Percentiles rank a stretch among this genome's conserved stretches.
phyloP scores from a whole-genome alignment of 2,329 filamentous ascomycete species.

The Epichloe sylvatica region DNA sequence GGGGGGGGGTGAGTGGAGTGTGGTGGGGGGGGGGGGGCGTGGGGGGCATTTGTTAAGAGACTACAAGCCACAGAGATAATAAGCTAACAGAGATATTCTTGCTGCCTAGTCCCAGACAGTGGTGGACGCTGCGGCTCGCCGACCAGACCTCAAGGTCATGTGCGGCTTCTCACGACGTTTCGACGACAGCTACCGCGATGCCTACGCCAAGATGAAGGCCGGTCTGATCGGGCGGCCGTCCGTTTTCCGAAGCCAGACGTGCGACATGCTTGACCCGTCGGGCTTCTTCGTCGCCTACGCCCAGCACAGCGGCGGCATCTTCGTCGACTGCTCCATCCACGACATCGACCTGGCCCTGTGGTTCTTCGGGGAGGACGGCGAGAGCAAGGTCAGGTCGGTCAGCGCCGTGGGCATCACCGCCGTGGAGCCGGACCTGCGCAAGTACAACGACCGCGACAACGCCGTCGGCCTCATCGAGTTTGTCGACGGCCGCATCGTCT shows the following conservation, averaged over 20 bases:
- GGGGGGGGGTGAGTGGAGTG: too few species aligned
- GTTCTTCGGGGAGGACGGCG: slow-evolving; percentile 16
- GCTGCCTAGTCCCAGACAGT: slow-evolving; percentile 38
- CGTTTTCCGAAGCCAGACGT: slow-evolving; percentile 51
- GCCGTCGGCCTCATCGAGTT: slow-evolving; percentile 48
- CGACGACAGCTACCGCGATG: slow-evolving; percentile 50
- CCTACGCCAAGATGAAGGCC: slow-evolving; percentile 33
- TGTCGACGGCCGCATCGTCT: slow-evolving; percentile 46
- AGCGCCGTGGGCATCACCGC: slow-evolving; percentile 17
- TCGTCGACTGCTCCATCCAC: slow-evolving; percentile 56
- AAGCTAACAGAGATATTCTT: not conserved
- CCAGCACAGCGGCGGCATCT: slow-evolving; percentile 51
- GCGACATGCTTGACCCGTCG: slow-evolving; percentile 49
- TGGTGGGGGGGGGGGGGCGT: too few species aligned
- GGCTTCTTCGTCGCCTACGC: slow-evolving; percentile 57
- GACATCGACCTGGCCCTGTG: slow-evolving; percentile 35
- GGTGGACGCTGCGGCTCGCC: slow-evolving; percentile 36
- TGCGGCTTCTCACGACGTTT: slow-evolving; percentile 30
- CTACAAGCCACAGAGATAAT: not conserved
- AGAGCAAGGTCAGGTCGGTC: slow-evolving; percentile 13
- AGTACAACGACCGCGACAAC: slow-evolving; percentile 18
- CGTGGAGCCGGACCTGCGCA: slow-evolving; percentile 14
- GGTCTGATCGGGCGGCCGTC: slow-evolving; percentile 46
- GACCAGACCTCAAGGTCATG: slow-evolving; percentile 47
- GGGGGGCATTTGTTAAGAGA: slow-evolving; percentile 10